A percentile compares a stretch with the other conserved stretches of the same genome.
Evolutionary conservation across 345 rosid genomes (phyloP).

Genomic region (Bretschneidera sinensis): DNA sequence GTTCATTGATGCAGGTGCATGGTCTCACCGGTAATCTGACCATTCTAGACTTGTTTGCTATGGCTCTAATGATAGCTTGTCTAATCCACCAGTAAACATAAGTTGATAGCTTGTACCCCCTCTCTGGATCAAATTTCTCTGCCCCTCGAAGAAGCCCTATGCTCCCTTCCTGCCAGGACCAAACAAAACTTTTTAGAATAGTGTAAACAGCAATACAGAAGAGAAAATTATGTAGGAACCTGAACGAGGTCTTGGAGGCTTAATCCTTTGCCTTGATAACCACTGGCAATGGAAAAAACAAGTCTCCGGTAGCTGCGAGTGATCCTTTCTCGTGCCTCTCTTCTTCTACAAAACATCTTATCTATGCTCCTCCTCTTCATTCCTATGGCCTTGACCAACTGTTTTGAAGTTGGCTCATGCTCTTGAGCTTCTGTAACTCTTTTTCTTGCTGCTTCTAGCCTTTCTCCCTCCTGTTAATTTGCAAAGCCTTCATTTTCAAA

Average conservation of each 20-base stretch:
- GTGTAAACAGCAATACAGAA: conserved; percentile 3
- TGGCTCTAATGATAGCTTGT: conserved; percentile 48
- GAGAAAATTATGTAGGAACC: conserved; percentile 18
- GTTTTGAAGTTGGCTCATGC: conserved; percentile 24
- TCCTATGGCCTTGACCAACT: conserved; percentile 24
- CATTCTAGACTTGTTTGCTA: conserved; percentile 41
- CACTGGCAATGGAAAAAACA: conserved; percentile 44
- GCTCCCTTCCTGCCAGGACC: conserved; percentile 37
- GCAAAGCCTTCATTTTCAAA: conserved; percentile 2
- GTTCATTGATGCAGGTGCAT: too few species aligned
- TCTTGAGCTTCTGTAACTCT: conserved; percentile 22
- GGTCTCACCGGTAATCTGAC: conserved; percentile 50
- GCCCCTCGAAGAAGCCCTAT: conserved; percentile 56
- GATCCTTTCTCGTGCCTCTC: conserved; percentile 43
- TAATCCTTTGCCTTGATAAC: conserved; percentile 52
- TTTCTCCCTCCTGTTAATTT: conserved; percentile 43
- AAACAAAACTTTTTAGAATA: background rate
- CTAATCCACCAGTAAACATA: conserved; percentile 66
- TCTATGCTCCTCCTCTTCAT: conserved; percentile 29
- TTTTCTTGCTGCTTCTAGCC: conserved; percentile 35
- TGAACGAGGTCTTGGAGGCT: conserved; percentile 52
- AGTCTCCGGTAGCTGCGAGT: conserved; percentile 40
- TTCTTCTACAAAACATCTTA: conserved; percentile 35
- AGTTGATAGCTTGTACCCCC: conserved; percentile 56
- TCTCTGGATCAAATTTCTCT: conserved; percentile 47